A percentile compares a stretch with the other conserved stretches of the same genome.
phyloP scores from a whole-genome alignment of 805 yeast species.

The Kazachstania psychrophila region DNA sequence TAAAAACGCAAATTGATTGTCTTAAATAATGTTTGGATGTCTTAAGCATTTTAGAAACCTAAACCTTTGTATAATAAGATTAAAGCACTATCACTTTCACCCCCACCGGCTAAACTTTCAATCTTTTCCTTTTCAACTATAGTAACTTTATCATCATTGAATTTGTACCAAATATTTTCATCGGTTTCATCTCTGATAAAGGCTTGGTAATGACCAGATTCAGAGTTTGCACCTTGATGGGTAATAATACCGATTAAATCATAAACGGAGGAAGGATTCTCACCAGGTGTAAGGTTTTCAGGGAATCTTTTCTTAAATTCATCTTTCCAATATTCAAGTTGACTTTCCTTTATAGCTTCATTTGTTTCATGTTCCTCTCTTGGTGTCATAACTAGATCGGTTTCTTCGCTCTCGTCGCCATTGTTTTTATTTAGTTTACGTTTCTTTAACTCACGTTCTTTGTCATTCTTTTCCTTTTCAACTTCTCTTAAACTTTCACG shows the following conservation, averaged over 20 bases:
- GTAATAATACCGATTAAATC: conserved; percentile 77
- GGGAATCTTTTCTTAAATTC: conserved; percentile 40
- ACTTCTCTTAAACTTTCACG: conserved; percentile 72
- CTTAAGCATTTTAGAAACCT: no score
- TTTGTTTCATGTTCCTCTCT: conserved; percentile 50
- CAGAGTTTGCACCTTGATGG: conserved; percentile 92
- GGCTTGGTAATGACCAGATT: conserved; percentile 94
- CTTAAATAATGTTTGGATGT: no score
- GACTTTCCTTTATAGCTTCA: conserved; percentile 36
- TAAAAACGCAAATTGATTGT: background rate
- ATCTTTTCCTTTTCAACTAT: conserved; percentile 72
- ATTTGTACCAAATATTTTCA: conserved; percentile 85
- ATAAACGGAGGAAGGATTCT: conserved; percentile 82
- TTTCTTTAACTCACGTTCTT: conserved; percentile 61
- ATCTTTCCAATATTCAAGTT: conserved; percentile 41
- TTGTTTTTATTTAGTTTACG: conserved; percentile 29
- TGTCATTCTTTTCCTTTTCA: conserved; percentile 65
- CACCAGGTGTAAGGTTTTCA: conserved; percentile 44
- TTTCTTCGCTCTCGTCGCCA: conserved; percentile 4
- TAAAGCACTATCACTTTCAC: conserved; percentile 93
- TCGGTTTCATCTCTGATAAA: conserved; percentile 67
- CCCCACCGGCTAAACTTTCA: conserved; percentile 89
- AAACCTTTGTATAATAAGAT: conserved; percentile 77
- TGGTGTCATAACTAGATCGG: conserved; percentile 32
- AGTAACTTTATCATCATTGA: conserved; percentile 84